These are phyloP conservation scores for Pistacia vera DNA, from an alignment of 345 rosid species.

Conservation along the genomic window DNA sequence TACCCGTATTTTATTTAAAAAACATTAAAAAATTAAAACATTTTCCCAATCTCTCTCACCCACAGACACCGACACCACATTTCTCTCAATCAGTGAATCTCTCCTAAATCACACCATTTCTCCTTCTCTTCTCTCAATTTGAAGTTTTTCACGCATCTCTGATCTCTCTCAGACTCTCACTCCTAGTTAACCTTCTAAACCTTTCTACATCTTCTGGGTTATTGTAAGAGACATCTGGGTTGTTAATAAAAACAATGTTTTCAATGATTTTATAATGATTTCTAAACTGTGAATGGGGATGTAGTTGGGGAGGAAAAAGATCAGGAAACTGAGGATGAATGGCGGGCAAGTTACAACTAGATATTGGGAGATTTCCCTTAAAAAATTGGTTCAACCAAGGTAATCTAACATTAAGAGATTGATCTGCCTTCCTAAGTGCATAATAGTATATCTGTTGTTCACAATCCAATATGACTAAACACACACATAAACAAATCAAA, in stretches of 20 bases:
- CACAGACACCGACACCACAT: too few relatives aligned
- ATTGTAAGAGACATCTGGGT: slow-evolving; percentile 39
- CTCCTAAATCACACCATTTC: too few relatives aligned
- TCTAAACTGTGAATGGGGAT: slow-evolving; percentile 27
- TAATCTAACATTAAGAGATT: slow-evolving; percentile 22
- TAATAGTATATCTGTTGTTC: slow-evolving; percentile 22
- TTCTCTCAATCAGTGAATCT: too few relatives aligned
- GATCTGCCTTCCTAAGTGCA: slow-evolving; percentile 38
- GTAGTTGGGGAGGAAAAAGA: slow-evolving; percentile 31
- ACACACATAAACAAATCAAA: too few relatives aligned
- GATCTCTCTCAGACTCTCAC: slow-evolving; percentile 31
- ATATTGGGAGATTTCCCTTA: slow-evolving; percentile 12
- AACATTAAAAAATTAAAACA: too few relatives aligned
- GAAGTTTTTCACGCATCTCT: too few relatives aligned
- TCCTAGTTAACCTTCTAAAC: slow-evolving; percentile 41
- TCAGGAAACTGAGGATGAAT: slow-evolving; percentile 31
- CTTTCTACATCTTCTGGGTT: slow-evolving; percentile 31
- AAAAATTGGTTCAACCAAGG: slow-evolving; percentile 25
- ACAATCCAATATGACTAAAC: too few relatives aligned
- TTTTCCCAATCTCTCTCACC: too few relatives aligned
- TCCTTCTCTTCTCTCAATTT: too few relatives aligned
- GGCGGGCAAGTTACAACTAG: not conserved
- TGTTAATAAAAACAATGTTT: slow-evolving; percentile 37
- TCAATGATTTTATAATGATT: slow-evolving; percentile 19
- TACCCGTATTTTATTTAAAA: too few relatives aligned